Percentiles rank a stretch among this genome's conserved stretches.
Conservation (phyloP, 177 flowering plant species). For the Vitis hybrid region DNA sequence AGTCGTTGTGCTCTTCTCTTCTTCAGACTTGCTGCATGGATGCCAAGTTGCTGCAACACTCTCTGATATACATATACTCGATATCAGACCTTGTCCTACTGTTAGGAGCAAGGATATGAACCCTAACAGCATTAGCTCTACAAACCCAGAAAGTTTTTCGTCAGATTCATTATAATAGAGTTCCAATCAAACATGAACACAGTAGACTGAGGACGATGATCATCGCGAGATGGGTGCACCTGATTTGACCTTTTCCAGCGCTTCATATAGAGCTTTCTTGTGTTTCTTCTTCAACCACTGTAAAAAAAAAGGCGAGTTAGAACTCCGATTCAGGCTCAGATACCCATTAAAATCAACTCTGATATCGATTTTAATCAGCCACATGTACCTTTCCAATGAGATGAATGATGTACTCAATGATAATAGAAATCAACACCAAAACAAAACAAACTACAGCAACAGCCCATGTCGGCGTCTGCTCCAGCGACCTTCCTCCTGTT, state of each 20-base stretch:
- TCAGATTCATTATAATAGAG: no score
- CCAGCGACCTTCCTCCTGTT: conserved; percentile 32
- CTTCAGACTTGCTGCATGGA: conserved; percentile 54
- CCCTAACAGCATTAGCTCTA: conserved; percentile 84
- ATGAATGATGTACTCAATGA: conserved; percentile 54
- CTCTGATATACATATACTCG: conserved; percentile 53
- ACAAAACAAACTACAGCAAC: conserved; percentile 68
- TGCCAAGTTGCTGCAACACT: conserved; percentile 57
- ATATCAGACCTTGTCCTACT: conserved; percentile 45
- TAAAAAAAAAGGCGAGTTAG: neutral
- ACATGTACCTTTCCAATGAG: conserved; percentile 43
- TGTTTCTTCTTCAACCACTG: conserved; percentile 69
- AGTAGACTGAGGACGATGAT: neutral
- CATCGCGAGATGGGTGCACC: conserved; percentile 26
- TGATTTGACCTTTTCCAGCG: conserved; percentile 74
- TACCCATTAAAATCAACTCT: neutral
- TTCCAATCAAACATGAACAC: no score
- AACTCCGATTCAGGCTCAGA: no score
- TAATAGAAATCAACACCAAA: conserved; percentile 44
- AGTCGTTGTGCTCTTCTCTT: neutral
- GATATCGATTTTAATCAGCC: neutral
- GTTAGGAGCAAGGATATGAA: conserved; percentile 80
- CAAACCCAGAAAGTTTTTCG: neutral
- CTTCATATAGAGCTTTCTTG: conserved; percentile 61
- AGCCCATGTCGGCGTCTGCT: conserved; percentile 79